A percentile compares a stretch with the other conserved stretches of the same genome.
These are phyloP conservation scores for Chenopodium album DNA, from an alignment of 148 eudicot species.

Conservation along the genomic window DNA sequence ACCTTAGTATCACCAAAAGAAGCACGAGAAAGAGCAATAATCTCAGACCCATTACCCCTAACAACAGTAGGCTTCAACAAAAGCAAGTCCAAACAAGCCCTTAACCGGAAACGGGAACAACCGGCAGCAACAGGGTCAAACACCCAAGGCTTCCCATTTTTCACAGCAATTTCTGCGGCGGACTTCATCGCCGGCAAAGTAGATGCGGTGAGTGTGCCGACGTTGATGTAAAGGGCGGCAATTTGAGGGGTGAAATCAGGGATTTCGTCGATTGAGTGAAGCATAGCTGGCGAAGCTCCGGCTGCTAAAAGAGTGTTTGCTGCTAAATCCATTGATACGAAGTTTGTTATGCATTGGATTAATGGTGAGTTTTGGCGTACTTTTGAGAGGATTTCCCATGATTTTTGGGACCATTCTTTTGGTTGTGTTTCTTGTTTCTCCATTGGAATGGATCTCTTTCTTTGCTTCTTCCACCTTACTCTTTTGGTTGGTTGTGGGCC, in stretches of 20 bases:
- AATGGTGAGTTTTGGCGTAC: conserved; percentile 19
- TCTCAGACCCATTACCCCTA: conserved; percentile 89
- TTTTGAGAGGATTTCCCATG: conserved; percentile 19
- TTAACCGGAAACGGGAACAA: conserved; percentile 60
- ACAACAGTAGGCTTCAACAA: conserved; percentile 65
- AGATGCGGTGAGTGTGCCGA: conserved; percentile 64
- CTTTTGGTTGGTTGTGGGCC: background rate
- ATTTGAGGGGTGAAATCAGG: conserved; percentile 65
- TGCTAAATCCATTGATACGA: conserved; percentile 28
- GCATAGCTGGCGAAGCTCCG: conserved; percentile 35
- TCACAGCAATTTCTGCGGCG: conserved; percentile 51
- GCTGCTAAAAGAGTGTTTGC: conserved; percentile 27
- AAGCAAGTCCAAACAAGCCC: conserved; percentile 73
- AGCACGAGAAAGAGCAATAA: conserved; percentile 63
- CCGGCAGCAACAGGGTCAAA: conserved; percentile 93
- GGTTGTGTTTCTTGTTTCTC: background rate
- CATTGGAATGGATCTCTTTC: background rate
- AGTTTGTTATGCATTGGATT: conserved; percentile 38
- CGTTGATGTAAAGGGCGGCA: conserved; percentile 57
- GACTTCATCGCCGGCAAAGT: conserved; percentile 72
- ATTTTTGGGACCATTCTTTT: conserved; percentile 13
- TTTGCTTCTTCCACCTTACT: no score
- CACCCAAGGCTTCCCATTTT: conserved; percentile 64
- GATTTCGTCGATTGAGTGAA: conserved; percentile 16
- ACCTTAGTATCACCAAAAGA: conserved; percentile 58